Evolutionary conservation across 495 filamentous ascomycete genomes (phyloP), one percentile per base, ranked within the genome.

Genomic region (Penicillium fimorum): DNA sequence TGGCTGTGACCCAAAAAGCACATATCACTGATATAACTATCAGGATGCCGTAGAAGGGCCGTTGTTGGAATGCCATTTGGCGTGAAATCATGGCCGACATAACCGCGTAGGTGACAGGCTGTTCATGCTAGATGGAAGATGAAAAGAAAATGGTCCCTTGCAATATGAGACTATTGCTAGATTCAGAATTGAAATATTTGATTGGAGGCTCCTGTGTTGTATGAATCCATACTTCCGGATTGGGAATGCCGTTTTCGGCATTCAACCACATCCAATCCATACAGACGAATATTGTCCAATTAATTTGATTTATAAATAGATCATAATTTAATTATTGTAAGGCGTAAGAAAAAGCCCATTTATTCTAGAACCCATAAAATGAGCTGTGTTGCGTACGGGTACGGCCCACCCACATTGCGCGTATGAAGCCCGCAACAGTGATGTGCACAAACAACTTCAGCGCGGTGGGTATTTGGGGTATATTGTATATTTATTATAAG

Each of bases 171-270:
- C 9, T 43, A 47, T 47, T 47, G 5, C n/a, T 18, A 13, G 15
- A 43, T 43, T 22, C 12, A 24, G 20, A 24, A 15, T 43, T 43
- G 20, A 43, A 18, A 22, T 29, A 27, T 15, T 47, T 47, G 13
- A 10, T 47, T 38, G 35, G 35, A 9, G 35, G 15, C 35, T 38
- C n/a, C 5, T 38, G 35, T 4, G 24, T 47, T 29, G 45, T 27
- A 49, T 18, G 30, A 49, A 35, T 49, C n/a, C 47, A 24, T 49
- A 49, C 47, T 24, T 49, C 47, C 47, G 47, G 29, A 35, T 49
- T 35, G 47, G 47, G 47, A 49, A 49, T 49, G 11, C 27, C n/a
- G 47, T 49, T 49, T 35, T 24, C 47, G 47, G 47, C 18, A 33
- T 5, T 10, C 29, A 25, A 25, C 17, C 4, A 29, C 15, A 47